Conservation (phyloP, 1,284 basidiomycete genomes). For the Naganishia albida region DNA sequence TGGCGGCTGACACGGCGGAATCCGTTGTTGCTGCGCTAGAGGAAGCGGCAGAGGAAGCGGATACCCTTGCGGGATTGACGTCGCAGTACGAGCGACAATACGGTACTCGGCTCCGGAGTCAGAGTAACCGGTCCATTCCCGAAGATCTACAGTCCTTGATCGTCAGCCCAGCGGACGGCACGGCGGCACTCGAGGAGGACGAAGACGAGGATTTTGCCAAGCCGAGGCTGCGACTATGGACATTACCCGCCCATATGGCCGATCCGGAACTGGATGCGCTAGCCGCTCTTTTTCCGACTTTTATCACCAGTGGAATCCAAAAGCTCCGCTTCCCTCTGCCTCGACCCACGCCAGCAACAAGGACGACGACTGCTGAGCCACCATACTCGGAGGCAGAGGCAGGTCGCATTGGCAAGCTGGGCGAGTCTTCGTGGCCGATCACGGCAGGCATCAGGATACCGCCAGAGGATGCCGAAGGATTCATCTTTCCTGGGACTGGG, state of each 20-base stretch:
- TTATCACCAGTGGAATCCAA: conserved; percentile 33
- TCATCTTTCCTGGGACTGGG: conserved; percentile 47
- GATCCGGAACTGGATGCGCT: conserved; percentile 46
- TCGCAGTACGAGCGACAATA: conserved; percentile 12
- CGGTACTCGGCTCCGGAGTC: conserved; percentile 1
- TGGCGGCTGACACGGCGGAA: conserved; percentile 14
- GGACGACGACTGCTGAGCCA: conserved; percentile 37
- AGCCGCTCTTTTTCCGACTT: conserved; percentile 41
- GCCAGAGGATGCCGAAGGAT: conserved; percentile 41
- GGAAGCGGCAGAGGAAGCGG: conserved; percentile 31
- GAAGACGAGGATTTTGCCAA: conserved; percentile 45
- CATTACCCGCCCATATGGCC: conserved; percentile 46
- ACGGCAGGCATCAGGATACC: conserved; percentile 38
- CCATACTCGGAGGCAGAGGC: conserved; percentile 35
- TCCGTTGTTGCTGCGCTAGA: conserved; percentile 30
- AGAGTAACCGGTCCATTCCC: conserved; percentile 10
- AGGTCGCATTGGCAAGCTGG: conserved; percentile 32
- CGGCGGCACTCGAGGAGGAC: conserved; percentile 39
- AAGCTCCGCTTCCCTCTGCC: conserved; percentile 43
- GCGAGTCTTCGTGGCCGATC: conserved; percentile 29
- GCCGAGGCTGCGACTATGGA: conserved; percentile 48
- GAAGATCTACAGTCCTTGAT: conserved; percentile 16
- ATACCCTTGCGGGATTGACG: background rate
- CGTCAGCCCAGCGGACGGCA: conserved; percentile 7
- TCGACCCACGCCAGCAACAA: conserved; percentile 29